A percentile compares a stretch with the other conserved stretches of the same genome.
These are phyloP conservation scores for Priceomyces castillae DNA, from an alignment of 805 yeast genomes.

Conservation along the genomic window DNA sequence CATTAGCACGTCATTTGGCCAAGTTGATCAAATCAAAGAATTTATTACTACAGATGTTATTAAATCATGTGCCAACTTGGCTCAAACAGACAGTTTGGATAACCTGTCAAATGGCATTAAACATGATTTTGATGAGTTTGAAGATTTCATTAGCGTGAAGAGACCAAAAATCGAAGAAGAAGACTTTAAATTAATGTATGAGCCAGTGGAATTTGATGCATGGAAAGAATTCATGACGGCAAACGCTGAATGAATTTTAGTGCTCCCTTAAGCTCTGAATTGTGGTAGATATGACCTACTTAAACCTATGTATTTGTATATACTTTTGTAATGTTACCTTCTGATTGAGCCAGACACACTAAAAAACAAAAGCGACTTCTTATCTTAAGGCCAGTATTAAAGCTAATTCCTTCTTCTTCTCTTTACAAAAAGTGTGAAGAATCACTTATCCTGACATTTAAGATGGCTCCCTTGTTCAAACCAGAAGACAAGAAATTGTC, in stretches of 20 bases:
- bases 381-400: too few relatives aligned
- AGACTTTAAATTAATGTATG: conserved; percentile 22
- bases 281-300: too few relatives aligned
- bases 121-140: conserved; percentile 21
- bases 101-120: conserved; percentile 14
- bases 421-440: too few relatives aligned
- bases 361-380: too few relatives aligned
- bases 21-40: conserved; percentile 37
- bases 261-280: too few relatives aligned
- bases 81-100: conserved; percentile 7
- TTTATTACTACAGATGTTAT: conserved; percentile 25
- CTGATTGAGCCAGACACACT: too few relatives aligned
- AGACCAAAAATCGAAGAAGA: conserved; percentile 23
- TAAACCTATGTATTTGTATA: too few relatives aligned
- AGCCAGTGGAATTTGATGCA: conserved; percentile 34
- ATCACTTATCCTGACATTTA: too few relatives aligned
- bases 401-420: too few relatives aligned
- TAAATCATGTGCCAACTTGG: conserved; percentile 19
- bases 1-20: conserved; percentile 46
- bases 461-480: conserved; percentile 14
- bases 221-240: conserved; percentile 30
- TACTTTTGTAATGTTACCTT: too few relatives aligned
- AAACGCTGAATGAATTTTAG: conserved; percentile 11
- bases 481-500: conserved; percentile 36
- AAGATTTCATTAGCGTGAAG: conserved; percentile 35